phyloP scores from a whole-genome alignment of 2,329 filamentous ascomycete species.

The Alternaria brassicae region DNA sequence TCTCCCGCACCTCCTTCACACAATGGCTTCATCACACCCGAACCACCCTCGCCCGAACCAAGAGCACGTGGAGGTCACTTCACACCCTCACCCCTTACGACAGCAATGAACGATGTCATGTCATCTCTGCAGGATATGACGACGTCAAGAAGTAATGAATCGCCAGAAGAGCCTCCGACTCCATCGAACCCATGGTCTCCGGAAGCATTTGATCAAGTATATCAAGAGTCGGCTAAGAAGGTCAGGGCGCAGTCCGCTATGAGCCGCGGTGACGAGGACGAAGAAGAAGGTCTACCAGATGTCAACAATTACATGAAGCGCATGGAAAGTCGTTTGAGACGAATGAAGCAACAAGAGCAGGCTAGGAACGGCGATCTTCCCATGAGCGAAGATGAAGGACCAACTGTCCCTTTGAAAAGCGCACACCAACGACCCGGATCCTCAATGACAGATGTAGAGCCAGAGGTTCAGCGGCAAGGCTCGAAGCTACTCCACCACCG shows the following conservation, averaged over 20 bases:
- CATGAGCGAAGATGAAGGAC: constrained; percentile 51
- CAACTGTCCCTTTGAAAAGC: constrained; percentile 69
- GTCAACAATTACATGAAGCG: constrained; percentile 86
- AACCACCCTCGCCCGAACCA: constrained; percentile 69
- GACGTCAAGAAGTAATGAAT: constrained; percentile 60
- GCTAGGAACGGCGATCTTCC: constrained; percentile 59
- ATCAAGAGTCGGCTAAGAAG: constrained; percentile 51
- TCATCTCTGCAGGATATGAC: constrained; percentile 90
- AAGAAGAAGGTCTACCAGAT: constrained; percentile 69
- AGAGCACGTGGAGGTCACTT: constrained; percentile 45
- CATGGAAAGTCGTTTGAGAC: constrained; percentile 84
- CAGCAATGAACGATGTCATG: constrained; percentile 98
- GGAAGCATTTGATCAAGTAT: constrained; percentile 75
- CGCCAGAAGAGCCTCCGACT: constrained; percentile 63
- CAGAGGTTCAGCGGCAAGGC: constrained; percentile 39
- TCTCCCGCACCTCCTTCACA: constrained; percentile 44
- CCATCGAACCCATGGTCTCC: constrained; percentile 84
- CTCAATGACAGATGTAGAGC: constrained; percentile 45
- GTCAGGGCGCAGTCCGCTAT: constrained; percentile 71
- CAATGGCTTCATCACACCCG: constrained; percentile 65
- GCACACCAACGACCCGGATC: constrained; percentile 51
- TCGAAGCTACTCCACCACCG: constrained; percentile 61
- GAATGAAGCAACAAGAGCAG: constrained; percentile 65
- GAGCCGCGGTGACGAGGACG: constrained; percentile 65
- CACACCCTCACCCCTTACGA: constrained; percentile 89